Evolutionary conservation across 352 stramenopile genomes (phyloP), one percentile per base, ranked within the genome.

Genomic region (Phytophthora colocasiae): DNA sequence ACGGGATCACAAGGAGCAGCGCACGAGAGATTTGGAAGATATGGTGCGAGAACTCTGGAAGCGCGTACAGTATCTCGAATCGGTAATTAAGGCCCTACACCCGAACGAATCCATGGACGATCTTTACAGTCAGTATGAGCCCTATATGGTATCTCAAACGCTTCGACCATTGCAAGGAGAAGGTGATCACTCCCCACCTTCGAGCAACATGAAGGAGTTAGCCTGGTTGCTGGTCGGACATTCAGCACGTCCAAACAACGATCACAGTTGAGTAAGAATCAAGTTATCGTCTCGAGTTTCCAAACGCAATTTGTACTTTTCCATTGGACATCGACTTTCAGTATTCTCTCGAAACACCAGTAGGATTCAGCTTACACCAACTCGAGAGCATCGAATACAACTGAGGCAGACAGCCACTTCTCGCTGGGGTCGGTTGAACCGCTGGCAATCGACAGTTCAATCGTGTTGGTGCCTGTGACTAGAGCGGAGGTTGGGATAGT

Each of bases 1-100:
- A 11, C 77, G 83, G 3, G 76, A 87, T 43, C 81, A 84, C 2
- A 83, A 83, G 11, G 78, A 90, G 38, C 80, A 85, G 26, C 77
- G 81, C 6, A 82, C 84, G 5, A 68, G 66, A n/a, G 78, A 88
- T 15, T 70, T 92, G 9, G 77, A 92, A 32, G 75, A 75, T 11
- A 80, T 80, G 60, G 72, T 90, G 14, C 74, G 76, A 1, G 77
- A 86, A 62, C 75, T 91, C 39, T 87, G 78, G 74, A 72, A 69
- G 11, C 68, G 81, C 22, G 80, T 87, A 36, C 78, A 90, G 58
- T 86, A 90, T 47, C 72, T 90, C 48, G 77, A 89, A 44, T 63
- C 63, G 7, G 69, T 83, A 10, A 60, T 87, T 7, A 65, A 79
- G 41, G 54, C 60, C 19, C 56, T 81, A 11, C 71, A 60, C 31